Conservation (phyloP, 257 asterid species). For the Striga asiatica region DNA sequence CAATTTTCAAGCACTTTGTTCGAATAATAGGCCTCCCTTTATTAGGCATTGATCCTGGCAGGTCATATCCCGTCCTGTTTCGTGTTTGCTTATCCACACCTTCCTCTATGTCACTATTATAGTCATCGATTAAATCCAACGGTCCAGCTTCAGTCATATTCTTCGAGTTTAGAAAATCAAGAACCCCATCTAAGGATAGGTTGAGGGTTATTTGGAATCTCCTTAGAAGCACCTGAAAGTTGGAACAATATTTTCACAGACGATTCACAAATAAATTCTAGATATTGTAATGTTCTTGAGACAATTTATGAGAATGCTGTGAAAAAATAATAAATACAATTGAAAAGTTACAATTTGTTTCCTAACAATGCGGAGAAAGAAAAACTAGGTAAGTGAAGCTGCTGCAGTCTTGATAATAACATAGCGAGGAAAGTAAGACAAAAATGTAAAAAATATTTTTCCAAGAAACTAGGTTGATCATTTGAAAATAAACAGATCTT, state of each 20-base stretch:
- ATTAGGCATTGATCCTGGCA: slow-evolving; percentile 93
- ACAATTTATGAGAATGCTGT: no score
- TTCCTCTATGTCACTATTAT: slow-evolving; percentile 74
- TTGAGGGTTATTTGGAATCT: slow-evolving; percentile 81
- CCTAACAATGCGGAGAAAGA: no score
- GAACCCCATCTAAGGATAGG: slow-evolving; percentile 85
- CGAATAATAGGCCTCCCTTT: slow-evolving; percentile 73
- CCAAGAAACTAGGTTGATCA: no score
- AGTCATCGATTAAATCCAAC: slow-evolving; percentile 75
- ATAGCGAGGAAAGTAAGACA: no score
- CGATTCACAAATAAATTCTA: not conserved
- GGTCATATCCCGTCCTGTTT: slow-evolving; percentile 52
- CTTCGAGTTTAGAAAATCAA: slow-evolving; percentile 87
- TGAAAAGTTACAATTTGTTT: no score
- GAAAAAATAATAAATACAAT: no score
- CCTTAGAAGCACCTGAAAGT: slow-evolving; percentile 68
- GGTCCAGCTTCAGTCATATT: slow-evolving; percentile 96
- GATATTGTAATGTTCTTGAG: no score
- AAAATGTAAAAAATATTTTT: no score
- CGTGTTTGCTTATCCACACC: slow-evolving; percentile 76
- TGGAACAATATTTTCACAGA: slow-evolving; percentile 3
- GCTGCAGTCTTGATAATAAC: no score
- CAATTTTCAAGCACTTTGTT: slow-evolving; percentile 78
- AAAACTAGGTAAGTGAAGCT: no score
- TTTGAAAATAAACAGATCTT: no score